Conservation (phyloP, 192 early-diverging fungal genomes). For the Phycomyces nitens region DNA sequence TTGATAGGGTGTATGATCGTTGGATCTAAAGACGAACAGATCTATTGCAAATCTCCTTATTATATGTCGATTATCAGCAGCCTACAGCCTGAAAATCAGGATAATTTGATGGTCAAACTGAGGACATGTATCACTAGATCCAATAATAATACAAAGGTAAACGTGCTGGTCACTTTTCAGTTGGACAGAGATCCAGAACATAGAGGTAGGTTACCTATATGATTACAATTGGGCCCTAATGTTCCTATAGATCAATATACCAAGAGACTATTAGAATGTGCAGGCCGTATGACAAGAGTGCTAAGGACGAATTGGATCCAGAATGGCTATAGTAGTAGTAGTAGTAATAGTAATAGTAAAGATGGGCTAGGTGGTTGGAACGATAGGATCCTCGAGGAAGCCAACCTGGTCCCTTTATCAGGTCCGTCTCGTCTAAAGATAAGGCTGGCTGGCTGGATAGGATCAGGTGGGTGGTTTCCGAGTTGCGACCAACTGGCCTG, state of each 20-base stretch:
- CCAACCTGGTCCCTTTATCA: too few species aligned
- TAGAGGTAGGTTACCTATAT: neutral
- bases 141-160: constrained; percentile 37
- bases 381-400: too few species aligned
- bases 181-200: constrained; percentile 10
- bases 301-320: neutral
- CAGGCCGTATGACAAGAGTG: neutral
- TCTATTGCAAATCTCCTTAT: constrained; percentile 43
- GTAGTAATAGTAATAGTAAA: neutral
- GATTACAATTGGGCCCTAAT: too few species aligned
- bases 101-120: constrained; percentile 41
- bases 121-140: constrained; percentile 52
- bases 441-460: too few species aligned
- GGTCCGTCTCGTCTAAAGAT: too few species aligned
- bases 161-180: constrained; percentile 43
- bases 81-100: constrained; percentile 46
- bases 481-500: too few species aligned
- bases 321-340: neutral
- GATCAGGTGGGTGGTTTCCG: too few species aligned
- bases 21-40: constrained; percentile 38
- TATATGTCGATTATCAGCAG: constrained; percentile 42
- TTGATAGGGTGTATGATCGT: neutral
- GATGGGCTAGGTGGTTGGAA: neutral
- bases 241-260: too few species aligned
- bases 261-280: neutral